Evolutionary conservation across 495 filamentous ascomycete species (phyloP), one percentile per base, ranked within the genome.

Genomic region (Daldinia bambusicola): DNA sequence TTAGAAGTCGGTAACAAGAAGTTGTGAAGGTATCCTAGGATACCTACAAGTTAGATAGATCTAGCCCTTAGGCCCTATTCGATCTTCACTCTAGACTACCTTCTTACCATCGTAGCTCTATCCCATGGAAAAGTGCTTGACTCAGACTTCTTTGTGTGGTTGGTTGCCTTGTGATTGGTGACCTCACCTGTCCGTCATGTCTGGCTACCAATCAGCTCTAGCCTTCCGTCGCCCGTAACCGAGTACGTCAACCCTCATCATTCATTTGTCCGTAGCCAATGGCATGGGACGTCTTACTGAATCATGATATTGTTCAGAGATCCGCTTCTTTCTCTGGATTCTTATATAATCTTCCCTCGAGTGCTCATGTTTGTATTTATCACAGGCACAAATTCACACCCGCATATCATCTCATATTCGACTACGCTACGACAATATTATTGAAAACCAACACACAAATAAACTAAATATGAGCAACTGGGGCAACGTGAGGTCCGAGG

Each of bases 121-220:
- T 38, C 18, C 20, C 22, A 43, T 45, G 55, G 16, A 55, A 37
- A 36, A 7, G 8, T 22, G 16, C 37, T 59, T 67, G 64, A 61
- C 64, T 67, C 56, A 14, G 20, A 31, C 40, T 16, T 22, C 22
- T 37, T 37, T 12, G n/a, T 34, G 40, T 67, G 30, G 57, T 61
- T 67, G 56, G 57, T 20, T 30, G 6, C 13, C 48, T n/a, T 13
- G 60, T 55, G 48, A 50, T 16, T 48, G 38, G 57, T 68, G 66
- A 68, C 66, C 40, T 68, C 66, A 68, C 51, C 57, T 56, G 58
- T 56, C 57, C 58, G 66, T 68, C 66, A 68, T 20, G 30, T 56
- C 13, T 26, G 30, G 6, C 30, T 16, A 7, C 38, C 50, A 61
- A 37, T 50, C 18, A 50, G 52, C 51, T 48, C 20, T 55, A 43